Evolutionary conservation across 1,284 basidiomycete genomes (phyloP).

Genomic region (Malassezia sp.): DNA sequence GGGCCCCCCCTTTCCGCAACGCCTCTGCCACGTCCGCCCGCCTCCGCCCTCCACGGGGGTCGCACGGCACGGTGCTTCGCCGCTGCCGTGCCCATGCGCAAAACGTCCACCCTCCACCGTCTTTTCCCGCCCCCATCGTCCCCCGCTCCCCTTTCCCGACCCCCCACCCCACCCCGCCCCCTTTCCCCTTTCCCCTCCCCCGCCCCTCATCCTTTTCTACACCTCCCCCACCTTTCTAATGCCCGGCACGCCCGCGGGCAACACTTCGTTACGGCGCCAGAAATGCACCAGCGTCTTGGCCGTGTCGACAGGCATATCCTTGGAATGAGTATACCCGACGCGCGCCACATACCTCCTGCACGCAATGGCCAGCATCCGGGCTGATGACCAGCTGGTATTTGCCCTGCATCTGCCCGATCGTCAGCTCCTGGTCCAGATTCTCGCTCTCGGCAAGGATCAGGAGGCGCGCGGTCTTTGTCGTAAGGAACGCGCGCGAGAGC

Average conservation of each 20-base stretch:
- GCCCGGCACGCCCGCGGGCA: constrained; percentile 18
- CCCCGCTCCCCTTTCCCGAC: too few relatives aligned
- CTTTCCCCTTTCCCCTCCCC: too few relatives aligned
- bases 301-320: constrained; percentile 44
- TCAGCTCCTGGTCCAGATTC: constrained; percentile 77
- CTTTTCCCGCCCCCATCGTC: too few relatives aligned
- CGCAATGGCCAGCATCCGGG: constrained; percentile 74
- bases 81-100: too few relatives aligned
- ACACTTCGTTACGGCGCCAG: constrained; percentile 70
- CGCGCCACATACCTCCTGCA: constrained; percentile 65
- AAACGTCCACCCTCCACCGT: too few relatives aligned
- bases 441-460: constrained; percentile 86
- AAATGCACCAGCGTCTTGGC: constrained; percentile 75
- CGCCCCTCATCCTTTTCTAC: too few relatives aligned
- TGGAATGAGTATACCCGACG: too few relatives aligned
- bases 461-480: constrained; percentile 65
- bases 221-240: constrained; percentile 26
- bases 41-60: too few relatives aligned
- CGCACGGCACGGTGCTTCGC: too few relatives aligned
- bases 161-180: too few relatives aligned
- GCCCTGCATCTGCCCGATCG: constrained; percentile 90
- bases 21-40: too few relatives aligned
- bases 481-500: constrained; percentile 66
- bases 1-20: too few relatives aligned
- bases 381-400: constrained; percentile 90